These are phyloP conservation scores for Closterium sp. DNA, from an alignment of 139 green algal species.

Conservation along the genomic window DNA sequence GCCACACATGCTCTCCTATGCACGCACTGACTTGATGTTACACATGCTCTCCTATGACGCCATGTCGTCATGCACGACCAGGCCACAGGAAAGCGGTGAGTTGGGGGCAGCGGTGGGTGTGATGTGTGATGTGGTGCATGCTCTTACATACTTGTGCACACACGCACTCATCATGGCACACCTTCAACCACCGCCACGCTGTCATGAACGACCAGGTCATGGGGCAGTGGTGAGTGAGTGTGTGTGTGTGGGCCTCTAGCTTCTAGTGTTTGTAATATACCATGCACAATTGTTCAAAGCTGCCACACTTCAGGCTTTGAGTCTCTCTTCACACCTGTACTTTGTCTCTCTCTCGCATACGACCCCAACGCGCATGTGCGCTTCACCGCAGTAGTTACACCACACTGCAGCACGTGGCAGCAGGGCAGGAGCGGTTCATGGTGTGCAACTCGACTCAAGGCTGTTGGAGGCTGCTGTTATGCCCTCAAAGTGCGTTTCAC, in stretches of 20 bases:
- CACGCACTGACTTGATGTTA: too few species aligned
- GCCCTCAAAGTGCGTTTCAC: too few species aligned
- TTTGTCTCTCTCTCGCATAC: background rate
- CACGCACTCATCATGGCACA: constrained; percentile 59
- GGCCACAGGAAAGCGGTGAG: background rate
- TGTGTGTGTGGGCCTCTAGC: too few species aligned
- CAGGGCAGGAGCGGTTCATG: constrained; percentile 59
- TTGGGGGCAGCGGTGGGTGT: background rate
- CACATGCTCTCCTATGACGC: too few species aligned
- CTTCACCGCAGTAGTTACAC: constrained; percentile 26
- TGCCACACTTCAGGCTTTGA: too few species aligned
- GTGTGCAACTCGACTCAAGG: constrained; percentile 53
- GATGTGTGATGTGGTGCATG: background rate
- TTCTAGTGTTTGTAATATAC: too few species aligned
- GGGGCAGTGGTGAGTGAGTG: background rate
- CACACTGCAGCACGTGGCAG: constrained; percentile 63
- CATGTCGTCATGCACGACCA: constrained; percentile 51
- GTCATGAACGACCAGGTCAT: background rate
- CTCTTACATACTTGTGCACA: too few species aligned
- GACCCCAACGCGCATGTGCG: background rate
- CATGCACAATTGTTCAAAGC: too few species aligned
- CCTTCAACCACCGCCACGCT: constrained; percentile 80
- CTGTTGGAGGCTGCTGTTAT: constrained; percentile 33
- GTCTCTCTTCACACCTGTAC: too few species aligned
- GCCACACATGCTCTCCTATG: too few species aligned